phyloP scores from a whole-genome alignment of 371 early-diverging fungal species.

The Mucor plumbeus region DNA sequence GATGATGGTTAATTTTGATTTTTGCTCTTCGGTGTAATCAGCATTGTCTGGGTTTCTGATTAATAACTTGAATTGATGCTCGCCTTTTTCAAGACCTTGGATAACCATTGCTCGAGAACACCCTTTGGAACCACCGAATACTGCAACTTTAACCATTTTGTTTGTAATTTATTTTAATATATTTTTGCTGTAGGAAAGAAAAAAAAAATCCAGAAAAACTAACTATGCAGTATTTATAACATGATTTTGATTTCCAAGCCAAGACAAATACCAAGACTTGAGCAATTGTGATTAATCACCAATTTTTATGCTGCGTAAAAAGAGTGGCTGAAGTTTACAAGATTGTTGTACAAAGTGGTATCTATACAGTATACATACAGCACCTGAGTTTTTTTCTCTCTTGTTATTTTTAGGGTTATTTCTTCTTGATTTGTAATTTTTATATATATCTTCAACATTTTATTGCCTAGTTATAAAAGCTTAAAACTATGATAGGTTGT shows the following conservation, averaged over 20 bases:
- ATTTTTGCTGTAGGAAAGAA: background rate
- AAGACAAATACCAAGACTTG: background rate
- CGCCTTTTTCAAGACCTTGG: slow-evolving; percentile 37
- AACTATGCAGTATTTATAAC: background rate
- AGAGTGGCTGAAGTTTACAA: background rate
- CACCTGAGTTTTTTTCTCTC: background rate
- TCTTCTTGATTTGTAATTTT: background rate
- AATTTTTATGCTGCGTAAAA: no score
- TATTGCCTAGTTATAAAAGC: background rate
- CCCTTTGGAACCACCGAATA: slow-evolving; percentile 34
- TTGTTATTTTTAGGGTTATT: background rate
- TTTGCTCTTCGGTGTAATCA: slow-evolving; percentile 42
- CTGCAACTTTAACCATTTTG: slow-evolving; percentile 27
- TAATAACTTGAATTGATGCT: slow-evolving; percentile 37
- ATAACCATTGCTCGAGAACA: slow-evolving; percentile 39
- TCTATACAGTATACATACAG: no score
- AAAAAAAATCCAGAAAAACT: background rate
- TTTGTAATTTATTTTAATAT: background rate
- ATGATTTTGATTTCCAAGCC: background rate
- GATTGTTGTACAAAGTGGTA: background rate
- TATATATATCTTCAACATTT: background rate
- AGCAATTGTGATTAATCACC: background rate
- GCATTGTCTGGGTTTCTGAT: slow-evolving; percentile 41
- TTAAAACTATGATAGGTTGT: background rate
- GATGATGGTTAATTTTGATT: slow-evolving; percentile 34